Base-by-base conservation (phyloP, 2,329 filamentous ascomycete species). In the Alternaria angustiovoidea region DNA sequence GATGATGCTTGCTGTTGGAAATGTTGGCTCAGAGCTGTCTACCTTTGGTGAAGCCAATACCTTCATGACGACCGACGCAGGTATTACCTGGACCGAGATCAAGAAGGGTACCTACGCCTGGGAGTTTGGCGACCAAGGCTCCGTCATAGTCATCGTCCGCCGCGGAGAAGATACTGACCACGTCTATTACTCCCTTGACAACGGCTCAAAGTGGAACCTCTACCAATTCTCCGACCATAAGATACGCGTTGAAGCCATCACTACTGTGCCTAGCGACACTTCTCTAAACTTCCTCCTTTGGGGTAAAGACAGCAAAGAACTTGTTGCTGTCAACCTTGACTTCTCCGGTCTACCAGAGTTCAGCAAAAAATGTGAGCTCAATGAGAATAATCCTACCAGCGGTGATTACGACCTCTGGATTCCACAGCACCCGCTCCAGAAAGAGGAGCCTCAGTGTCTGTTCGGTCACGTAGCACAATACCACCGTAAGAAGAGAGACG, bases 51-150 rank as follows among this genome's bases (percentile, higher is more conserved):
- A 94, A 16, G 91, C 90, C 14, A 90, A 95, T 74, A 98, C 94
- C 0, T 99, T 94, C 80, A 90, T 98, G 83, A 96, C 93, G 11
- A 85, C 86, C 0, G 94, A 99, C 76, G 95, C 91, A n/a, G 96
- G 96, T 56, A 85, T 98, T 52, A 91, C 83, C 39, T 99, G 95
- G 95, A 89, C 85, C 65, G 87, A 89, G 59, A 88, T 94, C 62
- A 94, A 91, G 80, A 94, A 96, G 79, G 96, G 95, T 6, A 87
- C 86, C 36, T 97, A 93, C 84, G 90, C 91, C 72, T 99, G 93
- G 93, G 92, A 96, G 73, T 97, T 93, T 75, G 96, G 95, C 59
- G 96, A 99, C 71, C 93, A 97, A 77, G 95, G 95, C 28, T 95
- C 93, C 6, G 90, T 98, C 70, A 88, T 98, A 63, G 92, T 96